Evolutionary conservation across 192 early-diverging fungal species (phyloP).

Genomic region (Umbelopsis sp.): DNA sequence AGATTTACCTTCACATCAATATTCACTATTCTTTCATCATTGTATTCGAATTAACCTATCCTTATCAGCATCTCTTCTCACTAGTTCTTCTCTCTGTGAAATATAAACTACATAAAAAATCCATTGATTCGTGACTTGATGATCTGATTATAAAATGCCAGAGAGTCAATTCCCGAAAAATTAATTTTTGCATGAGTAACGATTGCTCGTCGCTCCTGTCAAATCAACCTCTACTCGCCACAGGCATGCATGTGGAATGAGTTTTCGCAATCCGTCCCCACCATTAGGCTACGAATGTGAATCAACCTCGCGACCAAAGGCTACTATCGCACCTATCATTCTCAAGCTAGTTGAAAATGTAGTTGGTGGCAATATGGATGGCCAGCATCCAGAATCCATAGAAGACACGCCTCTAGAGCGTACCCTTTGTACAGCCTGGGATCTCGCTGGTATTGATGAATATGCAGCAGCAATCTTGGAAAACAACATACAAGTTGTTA

Average conservation of each 20-base stretch:
- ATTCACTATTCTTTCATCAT: background rate
- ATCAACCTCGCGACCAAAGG: background rate
- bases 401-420: conserved; percentile 38
- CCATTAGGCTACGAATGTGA: background rate
- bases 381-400: background rate
- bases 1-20: conserved; percentile 30
- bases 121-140: background rate
- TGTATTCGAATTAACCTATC: background rate
- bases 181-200: background rate
- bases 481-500: conserved; percentile 25
- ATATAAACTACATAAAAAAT: background rate
- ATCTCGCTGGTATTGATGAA: conserved; percentile 29
- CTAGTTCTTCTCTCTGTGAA: conserved; percentile 9
- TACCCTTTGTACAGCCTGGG: conserved; percentile 37
- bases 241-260: background rate
- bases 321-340: conserved; percentile 24
- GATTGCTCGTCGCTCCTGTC: background rate
- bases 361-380: conserved; percentile 6
- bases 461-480: conserved; percentile 24
- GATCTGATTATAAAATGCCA: too few species aligned
- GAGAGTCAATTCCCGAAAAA: too few species aligned
- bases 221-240: background rate
- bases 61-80: conserved; percentile 12
- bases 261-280: conserved; percentile 14
- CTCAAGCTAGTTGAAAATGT: conserved; percentile 26